These are phyloP conservation scores for Tagetes erecta DNA, from an alignment of 129 eudicot species.

Conservation along the genomic window DNA sequence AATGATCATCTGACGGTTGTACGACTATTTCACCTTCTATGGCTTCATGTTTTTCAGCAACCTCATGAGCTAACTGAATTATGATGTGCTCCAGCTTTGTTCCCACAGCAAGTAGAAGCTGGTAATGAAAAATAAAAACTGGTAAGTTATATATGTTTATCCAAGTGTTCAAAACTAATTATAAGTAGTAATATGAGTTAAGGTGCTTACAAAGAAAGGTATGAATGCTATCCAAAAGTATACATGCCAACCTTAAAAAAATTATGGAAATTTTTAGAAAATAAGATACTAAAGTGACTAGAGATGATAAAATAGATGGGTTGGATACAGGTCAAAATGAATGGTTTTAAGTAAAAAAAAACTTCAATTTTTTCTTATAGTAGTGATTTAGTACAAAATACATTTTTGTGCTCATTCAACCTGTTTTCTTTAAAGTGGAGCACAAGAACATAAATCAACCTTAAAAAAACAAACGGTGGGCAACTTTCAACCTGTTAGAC, in stretches of 20 bases:
- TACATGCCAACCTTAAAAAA: conserved; percentile 67
- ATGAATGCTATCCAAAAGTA: conserved; percentile 74
- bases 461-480: no score
- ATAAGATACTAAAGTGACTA: neutral
- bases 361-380: no score
- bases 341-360: neutral
- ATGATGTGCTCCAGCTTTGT: conserved; percentile 76
- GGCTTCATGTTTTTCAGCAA: conserved; percentile 67
- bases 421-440: neutral
- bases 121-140: neutral
- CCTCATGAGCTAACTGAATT: conserved; percentile 57
- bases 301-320: neutral
- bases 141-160: neutral
- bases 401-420: neutral
- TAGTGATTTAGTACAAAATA: no score
- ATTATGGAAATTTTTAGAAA: neutral
- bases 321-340: neutral
- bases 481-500: no score
- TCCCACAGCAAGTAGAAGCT: conserved; percentile 74
- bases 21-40: conserved; percentile 61
- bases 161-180: neutral
- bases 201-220: conserved; percentile 57
- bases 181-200: neutral
- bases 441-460: neutral
- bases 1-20: conserved; percentile 70